These are phyloP conservation scores for Fusarium sp. DNA, from an alignment of 2,329 filamentous ascomycete genomes.

Conservation along the genomic window DNA sequence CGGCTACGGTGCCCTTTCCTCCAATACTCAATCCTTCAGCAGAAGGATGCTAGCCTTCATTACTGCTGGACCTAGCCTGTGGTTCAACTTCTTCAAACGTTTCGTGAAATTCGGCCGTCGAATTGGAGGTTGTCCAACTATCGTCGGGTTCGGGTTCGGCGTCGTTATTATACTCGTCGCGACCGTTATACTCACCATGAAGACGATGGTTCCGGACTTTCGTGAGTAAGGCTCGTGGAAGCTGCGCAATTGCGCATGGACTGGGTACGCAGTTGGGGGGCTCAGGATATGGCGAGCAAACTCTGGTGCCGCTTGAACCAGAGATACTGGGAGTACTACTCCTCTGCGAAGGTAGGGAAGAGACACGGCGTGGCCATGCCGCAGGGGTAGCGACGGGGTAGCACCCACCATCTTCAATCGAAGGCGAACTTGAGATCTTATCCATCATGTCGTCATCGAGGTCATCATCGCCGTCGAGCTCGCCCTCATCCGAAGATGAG, in stretches of 20 bases:
- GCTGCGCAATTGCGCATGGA: constrained; percentile 33
- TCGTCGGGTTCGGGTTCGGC: constrained; percentile 34
- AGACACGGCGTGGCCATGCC: constrained; percentile 55
- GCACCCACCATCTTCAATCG: constrained; percentile 98
- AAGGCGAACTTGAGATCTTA: constrained; percentile 97
- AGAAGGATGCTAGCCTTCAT: constrained; percentile 36
- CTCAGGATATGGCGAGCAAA: constrained; percentile 53
- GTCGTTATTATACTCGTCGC: constrained; percentile 42
- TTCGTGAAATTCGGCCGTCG: constrained; percentile 20
- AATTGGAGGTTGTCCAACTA: constrained; percentile 7
- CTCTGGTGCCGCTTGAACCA: constrained; percentile 36
- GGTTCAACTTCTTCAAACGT: not conserved
- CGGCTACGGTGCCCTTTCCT: not conserved
- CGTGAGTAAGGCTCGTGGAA: constrained; percentile 23
- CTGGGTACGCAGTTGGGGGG: constrained; percentile 43
- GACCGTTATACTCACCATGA: constrained; percentile 56
- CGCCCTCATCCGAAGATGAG: constrained; percentile 65
- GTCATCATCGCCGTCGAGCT: constrained; percentile 73
- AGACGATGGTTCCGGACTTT: constrained; percentile 53
- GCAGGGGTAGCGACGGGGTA: constrained; percentile 49
- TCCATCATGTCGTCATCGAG: constrained; percentile 96
- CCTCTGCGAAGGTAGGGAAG: constrained; percentile 50
- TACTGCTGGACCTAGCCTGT: not conserved
- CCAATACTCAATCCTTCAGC: not conserved
- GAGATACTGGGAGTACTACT: constrained; percentile 42